Evolutionary conservation across 164 flowering plant species (phyloP), one percentile per base, ranked within the genome.

Genomic region (Dillenia suffruticosa): DNA sequence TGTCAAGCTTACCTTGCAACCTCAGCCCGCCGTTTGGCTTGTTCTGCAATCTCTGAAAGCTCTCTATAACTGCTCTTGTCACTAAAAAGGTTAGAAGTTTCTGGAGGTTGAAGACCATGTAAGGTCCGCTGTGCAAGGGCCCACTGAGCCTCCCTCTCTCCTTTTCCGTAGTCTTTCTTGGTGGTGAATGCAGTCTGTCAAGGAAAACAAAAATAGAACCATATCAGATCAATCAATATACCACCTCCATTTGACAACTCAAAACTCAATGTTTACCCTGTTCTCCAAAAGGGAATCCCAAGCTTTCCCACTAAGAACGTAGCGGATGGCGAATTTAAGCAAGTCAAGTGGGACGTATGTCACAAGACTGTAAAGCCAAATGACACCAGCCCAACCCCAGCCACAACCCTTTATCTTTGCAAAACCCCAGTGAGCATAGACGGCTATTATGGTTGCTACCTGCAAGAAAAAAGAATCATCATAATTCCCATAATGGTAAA

Each of bases 311-410:
- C 94, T 88, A 22, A 90, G 72, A 57, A 77, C 44, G 68, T 93
- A 93, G 2, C 97, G 97, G 65, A 81, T 89, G 44, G 80, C 77
- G 44, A 90, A 93, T 70, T 93, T 93, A 62, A 93, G 55, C 0
- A 83, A 0, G 66, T 94, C 99, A 1, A 94, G 89, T 0, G 99
- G 99, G 45, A 94, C 15, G 55, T 91, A 94, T 75, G 84, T 80
- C 12, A 94, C 85, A 11, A 94, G 26, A 56, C 95, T 94, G 87
- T 77, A 94, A 44, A 91, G 65, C 99, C 99, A 94, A 67, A 94
- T 77, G 12, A 89, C 86, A 14, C 96, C 99, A n/a, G 99, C 99
- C 99, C 99, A 94, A 44, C 96, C 96, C 99, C 99, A 94, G 1
- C 96, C 96, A 54, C 76, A 50, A 63, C 99, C 99, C 53, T 80